Evolutionary conservation across 148 eudicot genomes (phyloP).

Genomic region (Fagopyrum homotropicum): DNA sequence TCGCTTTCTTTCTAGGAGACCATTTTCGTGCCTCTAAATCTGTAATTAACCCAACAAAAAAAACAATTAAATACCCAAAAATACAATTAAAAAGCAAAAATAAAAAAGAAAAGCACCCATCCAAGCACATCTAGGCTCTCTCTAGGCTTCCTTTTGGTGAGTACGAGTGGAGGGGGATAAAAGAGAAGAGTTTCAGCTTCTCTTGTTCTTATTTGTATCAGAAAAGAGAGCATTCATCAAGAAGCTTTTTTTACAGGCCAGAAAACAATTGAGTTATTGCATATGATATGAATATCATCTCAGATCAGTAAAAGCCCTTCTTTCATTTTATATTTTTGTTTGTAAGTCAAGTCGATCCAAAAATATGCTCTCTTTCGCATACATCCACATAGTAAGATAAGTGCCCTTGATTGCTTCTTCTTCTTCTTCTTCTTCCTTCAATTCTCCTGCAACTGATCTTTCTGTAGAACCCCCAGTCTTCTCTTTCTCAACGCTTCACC

Average conservation of each 20-base stretch:
- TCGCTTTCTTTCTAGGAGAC: conserved; percentile 5
- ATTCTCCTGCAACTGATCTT: not conserved
- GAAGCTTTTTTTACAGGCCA: conserved; percentile 3
- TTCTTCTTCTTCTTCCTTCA: not conserved
- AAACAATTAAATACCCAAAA: not conserved
- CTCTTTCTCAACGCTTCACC: conserved; percentile 6
- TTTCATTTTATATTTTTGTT: not conserved
- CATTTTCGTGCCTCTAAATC: conserved; percentile 3
- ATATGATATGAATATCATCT: not conserved
- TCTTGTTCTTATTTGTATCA: not conserved
- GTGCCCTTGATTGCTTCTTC: not conserved
- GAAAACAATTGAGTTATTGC: not conserved
- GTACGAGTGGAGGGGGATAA: conserved; percentile 14
- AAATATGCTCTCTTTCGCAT: not conserved
- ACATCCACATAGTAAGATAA: conserved; percentile 2
- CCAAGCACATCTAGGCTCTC: not conserved
- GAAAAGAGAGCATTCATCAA: not conserved
- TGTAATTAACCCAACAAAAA: not conserved
- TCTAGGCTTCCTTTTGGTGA: not conserved
- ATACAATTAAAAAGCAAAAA: not conserved
- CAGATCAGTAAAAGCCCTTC: not conserved
- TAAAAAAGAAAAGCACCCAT: conserved; percentile 1
- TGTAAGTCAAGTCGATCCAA: not conserved
- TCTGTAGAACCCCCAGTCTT: not conserved
- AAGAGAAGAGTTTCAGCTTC: not conserved